These are phyloP conservation scores for Centaurea solstitialis DNA, from an alignment of 129 eudicot genomes.

Conservation along the genomic window DNA sequence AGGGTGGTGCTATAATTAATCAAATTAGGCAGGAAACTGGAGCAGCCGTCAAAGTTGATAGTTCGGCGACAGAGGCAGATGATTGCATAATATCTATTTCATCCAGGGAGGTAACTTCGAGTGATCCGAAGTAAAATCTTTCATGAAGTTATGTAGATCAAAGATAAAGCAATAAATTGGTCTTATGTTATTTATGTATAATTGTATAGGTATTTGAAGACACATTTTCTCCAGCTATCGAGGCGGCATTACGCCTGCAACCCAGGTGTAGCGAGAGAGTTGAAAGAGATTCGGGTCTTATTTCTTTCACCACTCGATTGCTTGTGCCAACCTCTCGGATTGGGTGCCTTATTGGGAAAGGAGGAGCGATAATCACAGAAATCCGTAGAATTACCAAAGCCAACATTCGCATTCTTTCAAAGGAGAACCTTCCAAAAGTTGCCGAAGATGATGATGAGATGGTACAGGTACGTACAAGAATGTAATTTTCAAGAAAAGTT, in stretches of 20 bases:
- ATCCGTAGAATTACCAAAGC: slow-evolving; percentile 90
- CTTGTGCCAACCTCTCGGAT: slow-evolving; percentile 86
- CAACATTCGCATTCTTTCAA: slow-evolving; percentile 83
- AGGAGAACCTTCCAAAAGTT: slow-evolving; percentile 85
- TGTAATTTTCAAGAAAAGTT: background rate
- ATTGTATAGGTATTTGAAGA: slow-evolving; percentile 78
- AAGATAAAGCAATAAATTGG: background rate
- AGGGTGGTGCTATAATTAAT: slow-evolving; percentile 85
- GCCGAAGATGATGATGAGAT: slow-evolving; percentile 95
- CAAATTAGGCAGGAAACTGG: slow-evolving; percentile 94
- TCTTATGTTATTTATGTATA: slow-evolving; percentile 24
- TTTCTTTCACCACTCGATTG: slow-evolving; percentile 79
- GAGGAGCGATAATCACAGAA: slow-evolving; percentile 85
- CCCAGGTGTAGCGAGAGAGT: slow-evolving; percentile 95
- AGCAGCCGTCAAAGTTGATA: slow-evolving; percentile 82
- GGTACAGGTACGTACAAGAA: slow-evolving; percentile 73
- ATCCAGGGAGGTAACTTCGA: slow-evolving; percentile 67
- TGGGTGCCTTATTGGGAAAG: slow-evolving; percentile 98
- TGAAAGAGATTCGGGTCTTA: slow-evolving; percentile 87
- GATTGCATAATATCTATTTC: slow-evolving; percentile 84
- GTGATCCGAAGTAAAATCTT: background rate
- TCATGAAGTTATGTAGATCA: background rate
- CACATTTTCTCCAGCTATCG: slow-evolving; percentile 75
- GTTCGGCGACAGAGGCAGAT: slow-evolving; percentile 78
- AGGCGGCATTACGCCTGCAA: slow-evolving; percentile 93